Base-by-base conservation (phyloP, 371 early-diverging fungal genomes). In the Apophysomyces trapeziformis region DNA sequence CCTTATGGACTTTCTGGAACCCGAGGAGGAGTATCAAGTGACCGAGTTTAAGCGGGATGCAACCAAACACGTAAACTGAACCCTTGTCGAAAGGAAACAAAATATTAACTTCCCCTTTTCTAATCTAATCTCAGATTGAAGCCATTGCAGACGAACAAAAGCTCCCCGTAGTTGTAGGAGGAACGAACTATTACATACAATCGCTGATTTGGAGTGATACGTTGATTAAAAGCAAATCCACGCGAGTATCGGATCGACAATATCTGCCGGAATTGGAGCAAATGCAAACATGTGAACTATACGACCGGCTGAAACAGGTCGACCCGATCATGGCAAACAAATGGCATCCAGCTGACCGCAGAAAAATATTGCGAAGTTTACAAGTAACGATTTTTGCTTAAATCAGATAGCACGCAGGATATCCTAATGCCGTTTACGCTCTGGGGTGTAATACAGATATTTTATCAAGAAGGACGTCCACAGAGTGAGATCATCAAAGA, bases 131-230 rank as follows among this genome's bases (percentile, higher is more conserved):
- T 35, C 14, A 94, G 92, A 97, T 97, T 59, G 74, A 84, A 13
- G 83, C 86, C 2, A 88, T 97, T 43, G 89, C 93, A 44, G 65
- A 70, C 14, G 82, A 91, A 21, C 70, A 86, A 45, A 82, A 85
- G 41, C 63, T 93, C 13, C 96, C 98, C 0, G 90, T 98, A 4
- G 77, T 98, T 11, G 98, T 96, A 0, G 99, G 99, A 38, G 99
- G 99, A 37, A 98, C 98, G 0, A 90, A 96, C 70, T 98, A 98
- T 71, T 98, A 98, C 72, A 85, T 98, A 26, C 96, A 98, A 68
- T 89, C 93, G 0, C 68, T 94, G 2, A 76, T 98, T 21, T 98
- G 93, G 90, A 78, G 87, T 35, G 87, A 90, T 54, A 84, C 88
- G 0, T 73, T 92, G n/a, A 73, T 90, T n/a, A 74, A 58, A 16